Conservation (phyloP, 75 land plant genomes). For the Picea glauca region DNA sequence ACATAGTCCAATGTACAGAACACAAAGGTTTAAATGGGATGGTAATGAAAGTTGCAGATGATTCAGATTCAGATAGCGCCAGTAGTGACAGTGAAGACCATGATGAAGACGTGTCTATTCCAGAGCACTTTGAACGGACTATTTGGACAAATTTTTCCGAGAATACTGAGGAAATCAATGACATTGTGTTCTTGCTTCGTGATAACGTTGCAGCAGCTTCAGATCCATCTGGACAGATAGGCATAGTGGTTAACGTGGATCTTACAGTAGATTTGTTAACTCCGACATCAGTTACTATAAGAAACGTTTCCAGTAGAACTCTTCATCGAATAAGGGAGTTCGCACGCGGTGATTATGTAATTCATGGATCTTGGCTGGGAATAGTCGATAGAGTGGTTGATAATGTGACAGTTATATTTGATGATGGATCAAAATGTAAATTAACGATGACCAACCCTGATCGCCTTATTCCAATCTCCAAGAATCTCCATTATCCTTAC, state of each 20-base stretch:
- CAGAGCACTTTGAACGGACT: too few relatives aligned
- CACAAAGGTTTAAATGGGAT: constrained; percentile 46
- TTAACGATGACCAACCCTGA: too few relatives aligned
- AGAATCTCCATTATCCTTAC: constrained; percentile 13
- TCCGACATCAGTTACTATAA: constrained; percentile 38
- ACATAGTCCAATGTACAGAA: constrained; percentile 51
- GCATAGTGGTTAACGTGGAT: constrained; percentile 61
- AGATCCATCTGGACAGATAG: constrained; percentile 79
- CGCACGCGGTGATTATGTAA: constrained; percentile 38
- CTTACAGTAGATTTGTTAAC: constrained; percentile 66
- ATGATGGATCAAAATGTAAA: too few relatives aligned
- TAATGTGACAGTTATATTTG: constrained; percentile 32
- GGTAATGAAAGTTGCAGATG: constrained; percentile 80
- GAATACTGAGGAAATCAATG: background rate
- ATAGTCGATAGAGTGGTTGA: background rate
- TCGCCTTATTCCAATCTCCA: too few relatives aligned
- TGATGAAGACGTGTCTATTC: too few relatives aligned
- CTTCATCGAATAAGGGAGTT: constrained; percentile 62
- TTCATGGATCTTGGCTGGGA: too few relatives aligned
- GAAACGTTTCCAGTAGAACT: constrained; percentile 48
- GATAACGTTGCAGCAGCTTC: constrained; percentile 73
- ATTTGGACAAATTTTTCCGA: too few relatives aligned
- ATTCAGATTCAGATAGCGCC: constrained; percentile 47
- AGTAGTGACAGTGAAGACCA: constrained; percentile 37
- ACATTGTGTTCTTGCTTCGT: constrained; percentile 75